Conservation (phyloP, 2,329 filamentous ascomycete genomes). For the Dothistroma septosporum region DNA sequence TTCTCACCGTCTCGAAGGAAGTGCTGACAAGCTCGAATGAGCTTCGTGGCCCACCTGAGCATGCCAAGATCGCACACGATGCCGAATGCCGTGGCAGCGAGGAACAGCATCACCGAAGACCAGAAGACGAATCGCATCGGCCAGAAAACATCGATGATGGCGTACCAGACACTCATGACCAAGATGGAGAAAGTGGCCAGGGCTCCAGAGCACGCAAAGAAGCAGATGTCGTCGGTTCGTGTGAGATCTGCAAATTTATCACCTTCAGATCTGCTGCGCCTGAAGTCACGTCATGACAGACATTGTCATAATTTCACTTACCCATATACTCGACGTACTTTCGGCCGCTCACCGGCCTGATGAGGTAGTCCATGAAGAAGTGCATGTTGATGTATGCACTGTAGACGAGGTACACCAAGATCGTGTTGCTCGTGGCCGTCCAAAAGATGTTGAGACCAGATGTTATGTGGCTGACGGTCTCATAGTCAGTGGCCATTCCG, state of each 20-base stretch:
- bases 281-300: not conserved
- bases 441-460: not conserved
- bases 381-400: not conserved
- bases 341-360: not conserved
- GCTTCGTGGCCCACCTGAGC: not conserved
- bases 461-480: not conserved
- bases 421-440: not conserved
- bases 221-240: slow-evolving; percentile 2
- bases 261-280: not conserved
- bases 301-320: not conserved
- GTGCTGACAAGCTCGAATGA: not conserved
- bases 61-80: slow-evolving; percentile 1
- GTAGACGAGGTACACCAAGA: not conserved
- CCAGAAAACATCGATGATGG: not conserved
- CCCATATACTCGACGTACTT: slow-evolving; percentile 1
- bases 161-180: slow-evolving; percentile 4
- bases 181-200: not conserved
- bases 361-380: slow-evolving; percentile 3
- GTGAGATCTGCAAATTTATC: not conserved
- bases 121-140: slow-evolving; percentile 2
- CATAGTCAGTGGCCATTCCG: not conserved
- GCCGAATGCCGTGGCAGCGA: not conserved
- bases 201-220: not conserved
- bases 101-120: not conserved
- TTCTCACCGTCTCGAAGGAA: not conserved